Conservation (phyloP, 768 basidiomycete genomes). For the Strobilomyces echinocephalus region DNA sequence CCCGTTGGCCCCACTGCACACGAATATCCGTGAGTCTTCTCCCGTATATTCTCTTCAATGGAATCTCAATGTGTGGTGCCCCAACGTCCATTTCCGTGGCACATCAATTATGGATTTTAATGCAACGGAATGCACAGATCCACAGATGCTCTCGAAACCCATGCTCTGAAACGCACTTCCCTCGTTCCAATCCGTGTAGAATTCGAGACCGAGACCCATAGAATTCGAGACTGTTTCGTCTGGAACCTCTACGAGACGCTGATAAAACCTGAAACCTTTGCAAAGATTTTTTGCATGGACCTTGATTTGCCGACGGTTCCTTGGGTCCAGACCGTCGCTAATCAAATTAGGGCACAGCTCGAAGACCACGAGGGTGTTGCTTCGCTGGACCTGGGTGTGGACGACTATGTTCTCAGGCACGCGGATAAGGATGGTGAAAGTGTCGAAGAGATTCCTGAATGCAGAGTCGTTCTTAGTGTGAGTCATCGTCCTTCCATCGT, state of each 20-base stretch:
- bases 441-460: slow-evolving; percentile 65
- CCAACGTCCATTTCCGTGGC: slow-evolving; percentile 16
- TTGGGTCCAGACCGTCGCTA: slow-evolving; percentile 76
- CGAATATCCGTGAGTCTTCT: slow-evolving; percentile 64
- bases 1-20: slow-evolving; percentile 58
- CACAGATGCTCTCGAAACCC: slow-evolving; percentile 56
- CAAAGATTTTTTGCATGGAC: slow-evolving; percentile 82
- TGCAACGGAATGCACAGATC: slow-evolving; percentile 40
- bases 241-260: slow-evolving; percentile 93
- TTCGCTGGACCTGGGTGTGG: slow-evolving; percentile 63
- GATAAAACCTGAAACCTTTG: slow-evolving; percentile 82
- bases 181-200: slow-evolving; percentile 94
- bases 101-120: slow-evolving; percentile 14
- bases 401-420: slow-evolving; percentile 17
- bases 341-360: slow-evolving; percentile 84
- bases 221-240: slow-evolving; percentile 91
- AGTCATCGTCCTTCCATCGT: slow-evolving; percentile 25
- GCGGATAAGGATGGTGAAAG: slow-evolving; percentile 36
- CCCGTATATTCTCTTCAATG: slow-evolving; percentile 1
- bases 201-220: slow-evolving; percentile 85
- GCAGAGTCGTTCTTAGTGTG: slow-evolving; percentile 77
- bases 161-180: slow-evolving; percentile 49
- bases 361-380: slow-evolving; percentile 86
- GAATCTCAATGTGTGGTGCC: background rate
- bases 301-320: slow-evolving; percentile 65